Conservation (phyloP, 345 rosid species). For the Durio zibethinus region DNA sequence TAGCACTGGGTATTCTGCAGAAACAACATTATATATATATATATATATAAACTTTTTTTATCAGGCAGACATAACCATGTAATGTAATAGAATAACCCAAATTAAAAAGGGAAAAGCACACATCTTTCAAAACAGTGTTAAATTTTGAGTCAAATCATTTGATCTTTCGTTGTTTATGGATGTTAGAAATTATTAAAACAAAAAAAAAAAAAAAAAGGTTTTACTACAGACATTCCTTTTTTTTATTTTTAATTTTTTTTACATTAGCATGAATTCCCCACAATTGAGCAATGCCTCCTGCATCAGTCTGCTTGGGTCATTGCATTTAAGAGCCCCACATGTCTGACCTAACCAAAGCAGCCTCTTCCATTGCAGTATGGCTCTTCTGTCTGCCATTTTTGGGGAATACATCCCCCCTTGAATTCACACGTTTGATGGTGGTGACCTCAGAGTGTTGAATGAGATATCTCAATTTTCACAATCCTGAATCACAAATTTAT, state of each 20-base stretch:
- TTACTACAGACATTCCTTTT: neutral
- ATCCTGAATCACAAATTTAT: neutral
- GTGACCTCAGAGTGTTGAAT: neutral
- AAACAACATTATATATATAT: neutral
- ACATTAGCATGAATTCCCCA: neutral
- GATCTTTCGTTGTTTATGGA: neutral
- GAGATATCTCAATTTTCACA: neutral
- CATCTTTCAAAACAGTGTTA: neutral
- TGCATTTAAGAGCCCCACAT: constrained; percentile 17
- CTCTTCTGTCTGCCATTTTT: constrained; percentile 13
- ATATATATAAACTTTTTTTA: neutral
- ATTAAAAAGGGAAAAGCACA: neutral
- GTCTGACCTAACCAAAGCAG: constrained; percentile 12
- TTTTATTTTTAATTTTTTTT: no score
- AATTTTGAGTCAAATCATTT: neutral
- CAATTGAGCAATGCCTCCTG: neutral
- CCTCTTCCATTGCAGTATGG: constrained; percentile 14
- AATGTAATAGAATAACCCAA: no score
- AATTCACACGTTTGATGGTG: no score
- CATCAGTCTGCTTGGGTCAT: neutral
- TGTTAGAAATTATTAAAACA: neutral
- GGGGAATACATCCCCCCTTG: neutral
- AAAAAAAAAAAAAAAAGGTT: neutral
- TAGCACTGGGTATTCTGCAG: neutral
- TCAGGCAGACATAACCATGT: neutral